Base-by-base conservation (phyloP, 2,329 filamentous ascomycete genomes). In the Fusarium udum region DNA sequence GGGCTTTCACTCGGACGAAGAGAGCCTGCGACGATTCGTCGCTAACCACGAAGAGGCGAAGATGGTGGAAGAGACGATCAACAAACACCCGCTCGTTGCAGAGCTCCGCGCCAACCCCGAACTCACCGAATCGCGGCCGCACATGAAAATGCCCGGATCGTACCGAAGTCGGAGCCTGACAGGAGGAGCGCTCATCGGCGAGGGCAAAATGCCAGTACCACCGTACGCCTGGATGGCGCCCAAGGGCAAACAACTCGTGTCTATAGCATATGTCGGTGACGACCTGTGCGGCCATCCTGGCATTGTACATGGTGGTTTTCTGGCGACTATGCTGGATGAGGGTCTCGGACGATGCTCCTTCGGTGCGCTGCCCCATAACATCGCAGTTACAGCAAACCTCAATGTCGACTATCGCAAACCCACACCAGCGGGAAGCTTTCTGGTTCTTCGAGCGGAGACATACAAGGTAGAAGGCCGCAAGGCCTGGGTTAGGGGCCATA, bases 291-390 rank as follows among this genome's bases (percentile, higher is more conserved):
- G 95, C 4, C 95, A 98, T 81, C 93, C 94, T 11, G 94, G 93
- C 6, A 94, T 98, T 71, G 89, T 98, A 12, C 96, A 98, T 81
- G 95, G 95, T 57, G 95, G 95, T 0, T 85, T 97, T 73, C 85
- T 98, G 64, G 95, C 95, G n/a, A 98, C 95, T 18, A 88, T 98
- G 80, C 85, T 98, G 60, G 95, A 98, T 79, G 95, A 98, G 82
- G 94, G 94, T 0, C 85, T 98, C 48, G 95, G 93, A 37, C 88
- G 94, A 61, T 97, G 94, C 82, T 97, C 93, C 79, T 97, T 98
- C 82, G 91, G 90, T 10, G 94, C 94, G 31, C 86, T 98, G 78
- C 95, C 95, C 36, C 94, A 95, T 79, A 93, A 94, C 75, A 89
- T 96, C 72, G 92, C 92, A 69, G 88, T 98, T 80, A 98, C 96